These are phyloP conservation scores for Trypanosoma cruzi DNA, from an alignment of 208 protist species.

Conservation along the genomic window DNA sequence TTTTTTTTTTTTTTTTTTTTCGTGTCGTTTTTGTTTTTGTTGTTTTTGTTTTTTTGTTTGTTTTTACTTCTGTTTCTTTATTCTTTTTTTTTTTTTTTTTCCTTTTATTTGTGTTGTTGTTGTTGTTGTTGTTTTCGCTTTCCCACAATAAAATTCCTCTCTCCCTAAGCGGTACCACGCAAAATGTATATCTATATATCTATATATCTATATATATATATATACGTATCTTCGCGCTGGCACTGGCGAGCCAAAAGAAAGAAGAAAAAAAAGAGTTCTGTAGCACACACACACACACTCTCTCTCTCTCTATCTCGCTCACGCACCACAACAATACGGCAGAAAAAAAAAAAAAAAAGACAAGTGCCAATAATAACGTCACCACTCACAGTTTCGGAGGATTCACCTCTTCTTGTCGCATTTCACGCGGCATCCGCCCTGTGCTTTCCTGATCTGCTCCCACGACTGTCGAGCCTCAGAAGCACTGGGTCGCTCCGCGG, in stretches of 20 bases:
- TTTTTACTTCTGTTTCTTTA: slow-evolving; percentile 1
- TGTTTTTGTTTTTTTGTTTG: slow-evolving; percentile 6
- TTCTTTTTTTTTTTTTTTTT: not conserved
- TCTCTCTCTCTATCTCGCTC: no score
- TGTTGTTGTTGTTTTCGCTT: not conserved
- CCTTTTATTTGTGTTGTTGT: slow-evolving; percentile 18
- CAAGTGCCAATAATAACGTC: not conserved
- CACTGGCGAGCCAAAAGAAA: not conserved
- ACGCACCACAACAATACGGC: slow-evolving; percentile 11
- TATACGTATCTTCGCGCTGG: not conserved
- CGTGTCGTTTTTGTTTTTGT: not conserved
- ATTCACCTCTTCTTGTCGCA: not conserved
- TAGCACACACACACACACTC: slow-evolving; percentile 2
- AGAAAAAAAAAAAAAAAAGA: slow-evolving; percentile 12
- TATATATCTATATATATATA: no score
- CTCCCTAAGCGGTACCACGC: no score
- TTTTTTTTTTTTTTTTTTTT: slow-evolving; percentile 8
- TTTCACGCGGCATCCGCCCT: not conserved
- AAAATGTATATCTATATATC: no score
- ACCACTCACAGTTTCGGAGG: not conserved
- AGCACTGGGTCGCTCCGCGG: slow-evolving; percentile 63
- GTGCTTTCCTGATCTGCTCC: slow-evolving; percentile 41
- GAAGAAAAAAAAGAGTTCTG: not conserved
- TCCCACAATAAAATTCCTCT: no score
- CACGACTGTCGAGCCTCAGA: slow-evolving; percentile 57